phyloP scores from a whole-genome alignment of 352 stramenopile genomes.

The Phytophthora nicotianae region DNA sequence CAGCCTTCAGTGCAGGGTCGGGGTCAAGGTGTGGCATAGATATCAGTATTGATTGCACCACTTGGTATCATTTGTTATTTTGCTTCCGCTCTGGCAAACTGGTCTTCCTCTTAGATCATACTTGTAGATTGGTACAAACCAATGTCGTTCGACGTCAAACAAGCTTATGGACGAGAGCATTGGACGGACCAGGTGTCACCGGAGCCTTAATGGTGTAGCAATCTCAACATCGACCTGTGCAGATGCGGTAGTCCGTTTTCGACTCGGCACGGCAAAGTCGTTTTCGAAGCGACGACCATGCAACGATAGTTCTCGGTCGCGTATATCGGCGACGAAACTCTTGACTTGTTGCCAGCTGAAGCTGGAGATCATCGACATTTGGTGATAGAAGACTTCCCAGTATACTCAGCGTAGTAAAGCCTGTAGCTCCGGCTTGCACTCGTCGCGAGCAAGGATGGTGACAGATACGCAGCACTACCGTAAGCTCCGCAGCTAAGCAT shows the following conservation, averaged over 20 bases:
- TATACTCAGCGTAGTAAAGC: conserved; percentile 30
- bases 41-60: not conserved
- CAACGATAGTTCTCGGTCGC: conserved; percentile 1
- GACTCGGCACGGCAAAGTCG: conserved; percentile 4
- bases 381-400: conserved; percentile 19
- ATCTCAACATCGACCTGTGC: conserved; percentile 25
- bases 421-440: too few species aligned
- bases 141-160: conserved; percentile 18
- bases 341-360: conserved; percentile 19
- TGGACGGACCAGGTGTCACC: conserved; percentile 16
- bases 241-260: conserved; percentile 5
- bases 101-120: conserved; percentile 19
- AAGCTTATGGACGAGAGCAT: conserved; percentile 27
- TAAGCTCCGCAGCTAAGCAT: not conserved
- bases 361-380: conserved; percentile 21
- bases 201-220: conserved; percentile 18
- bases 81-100: too few species aligned
- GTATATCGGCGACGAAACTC: conserved; percentile 17
- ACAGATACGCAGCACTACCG: conserved; percentile 25
- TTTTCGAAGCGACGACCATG: conserved; percentile 10
- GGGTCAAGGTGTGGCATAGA: not conserved
- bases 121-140: too few species aligned
- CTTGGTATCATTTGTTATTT: too few species aligned
- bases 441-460: too few species aligned
- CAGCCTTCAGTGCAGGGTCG: not conserved